Conservation (phyloP, 2,329 filamentous ascomycete species). For the Arthrocladium fulminans region DNA sequence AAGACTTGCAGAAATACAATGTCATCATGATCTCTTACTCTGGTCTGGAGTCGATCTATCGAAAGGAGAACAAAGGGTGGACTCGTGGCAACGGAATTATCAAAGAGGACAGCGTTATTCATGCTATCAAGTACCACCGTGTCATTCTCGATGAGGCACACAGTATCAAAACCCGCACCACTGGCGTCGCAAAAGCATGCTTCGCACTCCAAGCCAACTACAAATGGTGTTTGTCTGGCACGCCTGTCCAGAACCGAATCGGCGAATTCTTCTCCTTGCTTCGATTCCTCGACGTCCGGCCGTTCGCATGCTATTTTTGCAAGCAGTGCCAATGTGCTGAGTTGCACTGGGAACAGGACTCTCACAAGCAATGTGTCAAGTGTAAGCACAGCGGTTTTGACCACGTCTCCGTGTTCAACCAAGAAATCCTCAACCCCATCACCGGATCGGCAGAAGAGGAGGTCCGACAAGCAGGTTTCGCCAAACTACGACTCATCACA, state of each 20-base stretch:
- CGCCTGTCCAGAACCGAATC: constrained; percentile 91
- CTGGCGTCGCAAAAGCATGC: constrained; percentile 87
- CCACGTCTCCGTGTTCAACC: constrained; percentile 80
- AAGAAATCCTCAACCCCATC: constrained; percentile 82
- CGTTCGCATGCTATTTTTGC: constrained; percentile 91
- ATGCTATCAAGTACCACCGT: constrained; percentile 78
- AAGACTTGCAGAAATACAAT: constrained; percentile 71
- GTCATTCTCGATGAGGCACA: constrained; percentile 93
- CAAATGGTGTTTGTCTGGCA: constrained; percentile 93
- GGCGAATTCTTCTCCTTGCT: constrained; percentile 94
- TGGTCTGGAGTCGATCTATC: constrained; percentile 78
- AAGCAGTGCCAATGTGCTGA: constrained; percentile 72
- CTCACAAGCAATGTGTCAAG: constrained; percentile 58
- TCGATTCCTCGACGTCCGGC: constrained; percentile 78
- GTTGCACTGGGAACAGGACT: constrained; percentile 74
- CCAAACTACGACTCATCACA: constrained; percentile 78
- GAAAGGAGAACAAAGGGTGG: constrained; percentile 88
- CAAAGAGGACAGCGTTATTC: constrained; percentile 71
- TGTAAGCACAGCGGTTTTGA: constrained; percentile 60
- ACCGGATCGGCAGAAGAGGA: constrained; percentile 45
- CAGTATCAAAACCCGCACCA: constrained; percentile 75
- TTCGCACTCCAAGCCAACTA: constrained; percentile 81
- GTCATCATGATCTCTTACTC: constrained; percentile 91
- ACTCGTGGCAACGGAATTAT: constrained; percentile 68
- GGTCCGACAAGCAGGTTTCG: constrained; percentile 61